Evolutionary conservation across 2,329 filamentous ascomycete species (phyloP).

Genomic region (Colletotrichum musae): DNA sequence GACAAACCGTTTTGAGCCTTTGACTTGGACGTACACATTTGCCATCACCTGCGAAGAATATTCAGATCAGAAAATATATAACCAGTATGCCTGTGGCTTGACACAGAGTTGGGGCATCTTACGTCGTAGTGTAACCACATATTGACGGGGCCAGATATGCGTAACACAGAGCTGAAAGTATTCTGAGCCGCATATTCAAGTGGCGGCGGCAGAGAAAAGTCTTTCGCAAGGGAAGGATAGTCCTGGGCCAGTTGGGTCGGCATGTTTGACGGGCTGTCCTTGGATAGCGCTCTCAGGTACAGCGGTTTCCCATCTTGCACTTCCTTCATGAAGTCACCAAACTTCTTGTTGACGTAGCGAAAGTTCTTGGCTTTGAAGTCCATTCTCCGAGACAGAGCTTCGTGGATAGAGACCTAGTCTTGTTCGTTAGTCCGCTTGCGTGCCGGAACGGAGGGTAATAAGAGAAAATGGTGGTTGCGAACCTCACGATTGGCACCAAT

Average conservation of each 20-base stretch:
- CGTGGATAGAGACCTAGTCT: slow-evolving; percentile 79
- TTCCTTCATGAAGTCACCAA: slow-evolving; percentile 76
- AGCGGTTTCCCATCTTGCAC: slow-evolving; percentile 72
- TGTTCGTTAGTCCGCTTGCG: not conserved
- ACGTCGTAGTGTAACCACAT: slow-evolving; percentile 95
- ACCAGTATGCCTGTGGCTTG: not conserved
- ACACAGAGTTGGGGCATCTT: slow-evolving; percentile 22
- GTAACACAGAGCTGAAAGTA: slow-evolving; percentile 82
- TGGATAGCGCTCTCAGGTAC: slow-evolving; percentile 85
- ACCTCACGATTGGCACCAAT: slow-evolving; percentile 75
- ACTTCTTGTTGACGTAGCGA: slow-evolving; percentile 76
- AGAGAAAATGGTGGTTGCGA: not conserved
- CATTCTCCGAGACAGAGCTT: slow-evolving; percentile 76
- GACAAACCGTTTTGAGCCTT: slow-evolving; percentile 79
- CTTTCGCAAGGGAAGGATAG: slow-evolving; percentile 77
- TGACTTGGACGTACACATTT: slow-evolving; percentile 86
- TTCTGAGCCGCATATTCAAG: slow-evolving; percentile 72
- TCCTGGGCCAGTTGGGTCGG: slow-evolving; percentile 80
- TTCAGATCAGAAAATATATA: not conserved
- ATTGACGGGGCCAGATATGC: slow-evolving; percentile 83
- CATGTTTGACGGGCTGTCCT: slow-evolving; percentile 74
- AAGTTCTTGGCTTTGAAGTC: slow-evolving; percentile 90
- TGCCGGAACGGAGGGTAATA: not conserved
- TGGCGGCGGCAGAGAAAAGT: slow-evolving; percentile 78
- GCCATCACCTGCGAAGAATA: slow-evolving; percentile 78